Percentiles rank a stretch among this genome's conserved stretches.
These are phyloP conservation scores for Moesziomyces parantarcticus DNA, from an alignment of 1,284 basidiomycete genomes.

Conservation along the genomic window DNA sequence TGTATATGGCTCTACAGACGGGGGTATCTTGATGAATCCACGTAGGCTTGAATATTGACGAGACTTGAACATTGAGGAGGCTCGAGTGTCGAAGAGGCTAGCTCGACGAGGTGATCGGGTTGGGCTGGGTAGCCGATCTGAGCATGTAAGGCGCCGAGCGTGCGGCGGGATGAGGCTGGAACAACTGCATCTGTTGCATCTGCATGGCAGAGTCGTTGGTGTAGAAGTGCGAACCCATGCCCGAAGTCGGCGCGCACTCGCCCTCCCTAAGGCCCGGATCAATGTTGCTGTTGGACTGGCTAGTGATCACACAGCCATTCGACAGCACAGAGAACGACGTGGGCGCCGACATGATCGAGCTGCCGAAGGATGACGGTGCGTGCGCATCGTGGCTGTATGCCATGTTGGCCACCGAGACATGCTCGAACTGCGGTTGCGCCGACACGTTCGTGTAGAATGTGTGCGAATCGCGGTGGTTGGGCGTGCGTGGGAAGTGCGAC, in stretches of 20 bases:
- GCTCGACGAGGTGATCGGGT: conserved; percentile 6
- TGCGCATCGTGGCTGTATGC: conserved; percentile 11
- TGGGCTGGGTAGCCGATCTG: conserved; percentile 15
- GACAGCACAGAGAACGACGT: conserved; percentile 16
- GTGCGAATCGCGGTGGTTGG: conserved; percentile 21
- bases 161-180: conserved; percentile 13
- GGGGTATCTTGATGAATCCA: too few relatives aligned
- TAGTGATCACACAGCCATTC: conserved; percentile 10
- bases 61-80: too few relatives aligned
- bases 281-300: conserved; percentile 15
- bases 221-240: conserved; percentile 19
- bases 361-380: conserved; percentile 3
- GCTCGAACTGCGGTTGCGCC: conserved; percentile 18
- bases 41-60: too few relatives aligned
- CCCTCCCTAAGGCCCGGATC: conserved; percentile 27
- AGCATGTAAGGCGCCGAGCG: conserved; percentile 10
- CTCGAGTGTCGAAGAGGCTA: background rate
- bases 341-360: conserved; percentile 5
- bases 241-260: conserved; percentile 9
- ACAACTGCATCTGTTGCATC: conserved; percentile 10
- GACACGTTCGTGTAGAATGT: conserved; percentile 12
- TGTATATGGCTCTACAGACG: too few relatives aligned
- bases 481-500: conserved; percentile 36
- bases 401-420: conserved; percentile 31
- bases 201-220: conserved; percentile 4